A percentile compares a stretch with the other conserved stretches of the same genome.
Conservation (phyloP, 2,329 filamentous ascomycete species). For the Fusarium pseudonygamai region DNA sequence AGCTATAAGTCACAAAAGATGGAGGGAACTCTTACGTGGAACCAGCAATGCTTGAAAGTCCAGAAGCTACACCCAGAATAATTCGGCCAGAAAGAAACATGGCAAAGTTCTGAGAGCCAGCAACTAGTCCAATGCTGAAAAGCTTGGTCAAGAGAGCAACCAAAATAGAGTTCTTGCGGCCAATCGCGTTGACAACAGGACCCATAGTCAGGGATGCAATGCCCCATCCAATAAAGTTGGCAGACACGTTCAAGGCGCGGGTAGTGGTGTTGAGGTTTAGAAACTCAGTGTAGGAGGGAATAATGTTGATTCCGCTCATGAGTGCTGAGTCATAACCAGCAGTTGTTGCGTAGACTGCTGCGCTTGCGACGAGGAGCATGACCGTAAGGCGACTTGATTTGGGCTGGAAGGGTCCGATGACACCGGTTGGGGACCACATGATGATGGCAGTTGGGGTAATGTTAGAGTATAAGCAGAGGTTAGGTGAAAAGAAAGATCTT, state of each 20-base stretch:
- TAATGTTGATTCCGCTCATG: neutral
- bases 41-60: neutral
- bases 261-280: neutral
- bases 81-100: neutral
- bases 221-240: neutral
- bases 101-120: neutral
- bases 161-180: neutral
- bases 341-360: neutral
- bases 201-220: neutral
- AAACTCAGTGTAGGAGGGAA: neutral
- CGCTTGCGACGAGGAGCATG: neutral
- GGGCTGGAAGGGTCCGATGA: neutral
- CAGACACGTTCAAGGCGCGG: neutral
- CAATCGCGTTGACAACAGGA: neutral
- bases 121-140: neutral
- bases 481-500: too few species aligned
- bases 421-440: neutral
- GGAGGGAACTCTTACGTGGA: neutral
- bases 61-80: neutral
- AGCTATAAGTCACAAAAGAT: accelerated
- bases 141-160: neutral
- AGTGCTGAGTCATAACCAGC: neutral
- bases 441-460: accelerated
- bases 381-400: neutral
- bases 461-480: accelerated